These are phyloP conservation scores for Thelephora aurantiotincta DNA, from an alignment of 768 basidiomycete genomes.

Conservation along the genomic window DNA sequence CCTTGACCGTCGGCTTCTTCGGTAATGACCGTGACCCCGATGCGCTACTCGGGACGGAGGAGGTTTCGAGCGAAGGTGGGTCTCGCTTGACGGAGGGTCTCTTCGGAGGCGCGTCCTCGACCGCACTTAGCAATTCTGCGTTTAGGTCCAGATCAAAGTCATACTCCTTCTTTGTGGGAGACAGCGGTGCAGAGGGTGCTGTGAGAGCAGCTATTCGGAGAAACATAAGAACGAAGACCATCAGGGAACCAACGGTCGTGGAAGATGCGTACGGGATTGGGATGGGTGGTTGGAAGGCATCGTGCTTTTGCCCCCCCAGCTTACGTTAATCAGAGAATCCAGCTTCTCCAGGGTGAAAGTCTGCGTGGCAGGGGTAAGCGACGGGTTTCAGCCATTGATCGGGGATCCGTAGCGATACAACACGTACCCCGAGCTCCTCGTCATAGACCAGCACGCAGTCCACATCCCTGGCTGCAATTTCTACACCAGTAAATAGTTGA, in stretches of 20 bases:
- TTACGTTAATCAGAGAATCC: slow-evolving; percentile 47
- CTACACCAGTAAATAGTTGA: slow-evolving; percentile 42
- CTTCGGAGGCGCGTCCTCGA: neutral
- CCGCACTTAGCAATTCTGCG: neutral
- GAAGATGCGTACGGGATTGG: slow-evolving; percentile 14
- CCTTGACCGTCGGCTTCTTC: too few species aligned
- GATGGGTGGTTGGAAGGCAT: slow-evolving; percentile 13
- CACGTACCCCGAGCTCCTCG: slow-evolving; percentile 51
- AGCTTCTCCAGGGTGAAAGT: slow-evolving; percentile 64
- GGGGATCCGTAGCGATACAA: neutral
- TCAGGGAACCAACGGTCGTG: slow-evolving; percentile 9
- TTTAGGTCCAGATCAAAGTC: neutral
- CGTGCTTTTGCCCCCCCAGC: slow-evolving; percentile 31
- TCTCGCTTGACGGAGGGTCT: too few species aligned
- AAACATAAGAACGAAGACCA: slow-evolving; percentile 3
- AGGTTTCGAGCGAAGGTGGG: too few species aligned
- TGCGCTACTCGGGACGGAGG: too few species aligned
- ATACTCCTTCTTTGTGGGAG: slow-evolving; percentile 1
- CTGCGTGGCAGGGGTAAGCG: slow-evolving; percentile 21
- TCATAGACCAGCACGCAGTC: slow-evolving; percentile 77
- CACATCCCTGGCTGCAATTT: slow-evolving; percentile 46
- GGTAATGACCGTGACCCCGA: too few species aligned
- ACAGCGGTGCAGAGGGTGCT: slow-evolving; percentile 7
- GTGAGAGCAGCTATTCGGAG: slow-evolving; percentile 5
- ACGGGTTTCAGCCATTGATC: neutral